phyloP scores from a whole-genome alignment of 2,329 filamentous ascomycete species.

The Cladosporium sp. region DNA sequence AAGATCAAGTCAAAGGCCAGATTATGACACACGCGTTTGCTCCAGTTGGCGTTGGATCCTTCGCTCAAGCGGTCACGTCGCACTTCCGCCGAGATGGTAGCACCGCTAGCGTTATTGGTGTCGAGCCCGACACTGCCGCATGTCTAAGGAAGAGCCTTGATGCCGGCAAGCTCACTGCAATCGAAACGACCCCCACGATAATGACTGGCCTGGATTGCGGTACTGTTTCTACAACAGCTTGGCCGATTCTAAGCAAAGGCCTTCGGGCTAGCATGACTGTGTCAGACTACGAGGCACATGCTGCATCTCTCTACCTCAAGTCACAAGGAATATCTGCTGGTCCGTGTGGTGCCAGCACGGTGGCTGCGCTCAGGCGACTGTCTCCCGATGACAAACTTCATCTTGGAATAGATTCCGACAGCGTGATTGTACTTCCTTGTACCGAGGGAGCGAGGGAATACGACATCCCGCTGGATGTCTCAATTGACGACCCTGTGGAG shows the following conservation, averaged over 20 bases:
- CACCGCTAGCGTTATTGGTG: slow-evolving; percentile 47
- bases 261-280: slow-evolving; percentile 58
- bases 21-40: slow-evolving; percentile 51
- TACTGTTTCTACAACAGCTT: slow-evolving; percentile 59
- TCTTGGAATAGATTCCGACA: background rate
- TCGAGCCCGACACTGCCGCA: slow-evolving; percentile 63
- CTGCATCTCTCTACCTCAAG: slow-evolving; percentile 51
- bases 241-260: slow-evolving; percentile 52
- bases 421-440: slow-evolving; percentile 57
- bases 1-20: slow-evolving; percentile 49
- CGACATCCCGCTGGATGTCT: slow-evolving; percentile 7
- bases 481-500: slow-evolving; percentile 2
- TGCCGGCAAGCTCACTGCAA: slow-evolving; percentile 41
- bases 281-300: slow-evolving; percentile 58
- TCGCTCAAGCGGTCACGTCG: slow-evolving; percentile 61
- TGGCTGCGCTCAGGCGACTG: slow-evolving; percentile 51
- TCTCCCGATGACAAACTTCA: slow-evolving; percentile 40
- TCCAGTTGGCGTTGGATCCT: slow-evolving; percentile 66
- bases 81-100: slow-evolving; percentile 52
- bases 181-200: slow-evolving; percentile 56
- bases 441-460: slow-evolving; percentile 60
- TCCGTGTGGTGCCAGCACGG: slow-evolving; percentile 56
- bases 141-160: slow-evolving; percentile 51
- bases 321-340: slow-evolving; percentile 45
- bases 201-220: slow-evolving; percentile 71